Evolutionary conservation across 1,139 yeast species (phyloP), one percentile per base, ranked within the genome.

Genomic region (Taiozyma onychis): DNA sequence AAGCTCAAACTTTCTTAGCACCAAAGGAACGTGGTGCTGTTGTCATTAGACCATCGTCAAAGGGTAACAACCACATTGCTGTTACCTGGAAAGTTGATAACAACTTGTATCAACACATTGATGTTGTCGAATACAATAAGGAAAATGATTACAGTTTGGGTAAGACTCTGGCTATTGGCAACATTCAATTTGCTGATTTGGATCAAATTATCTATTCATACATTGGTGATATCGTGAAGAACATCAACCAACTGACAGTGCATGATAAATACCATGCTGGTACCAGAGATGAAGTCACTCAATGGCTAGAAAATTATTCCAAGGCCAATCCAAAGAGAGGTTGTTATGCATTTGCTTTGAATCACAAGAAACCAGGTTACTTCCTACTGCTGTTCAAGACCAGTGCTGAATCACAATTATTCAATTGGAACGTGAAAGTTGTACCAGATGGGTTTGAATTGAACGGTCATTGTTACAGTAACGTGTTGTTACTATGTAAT

Each of bases 21-120:
- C 88, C 96, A 16, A 80, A 87, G 66, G 81, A 84, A 45, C 85
- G 91, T 53, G 99, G 99, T 47, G 97, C 89, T 61, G 81, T 90
- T 70, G 96, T 95, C 34, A 88, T 93, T 51, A 81, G 99, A 59
- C 99, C 98, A 11, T 90, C 97, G 1, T 88, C 96, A 8, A 83
- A 85, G 55, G 99, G 99, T 37, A 77, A 81, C 43, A 87, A 88
- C 57, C 97, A 83, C 67, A 77, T 93, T 60, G 91, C 97, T 2
- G 86, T 91, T 41, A 93, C 99, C 0, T 93, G 99, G 98, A 93
- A 93, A 66, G 91, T 95, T 41, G 93, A 89, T 53, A 93, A 88
- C 62, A 87, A 85, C 64, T 73, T 93, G 57, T 95, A 86, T 71
- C 99, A 95, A 66, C 98, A 93, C 66, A 74, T 95, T 55, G 91